Percentiles rank a stretch among this genome's conserved stretches.
These are phyloP conservation scores for Mytilinidion resinicola DNA, from an alignment of 495 filamentous ascomycete species.

Conservation along the genomic window DNA sequence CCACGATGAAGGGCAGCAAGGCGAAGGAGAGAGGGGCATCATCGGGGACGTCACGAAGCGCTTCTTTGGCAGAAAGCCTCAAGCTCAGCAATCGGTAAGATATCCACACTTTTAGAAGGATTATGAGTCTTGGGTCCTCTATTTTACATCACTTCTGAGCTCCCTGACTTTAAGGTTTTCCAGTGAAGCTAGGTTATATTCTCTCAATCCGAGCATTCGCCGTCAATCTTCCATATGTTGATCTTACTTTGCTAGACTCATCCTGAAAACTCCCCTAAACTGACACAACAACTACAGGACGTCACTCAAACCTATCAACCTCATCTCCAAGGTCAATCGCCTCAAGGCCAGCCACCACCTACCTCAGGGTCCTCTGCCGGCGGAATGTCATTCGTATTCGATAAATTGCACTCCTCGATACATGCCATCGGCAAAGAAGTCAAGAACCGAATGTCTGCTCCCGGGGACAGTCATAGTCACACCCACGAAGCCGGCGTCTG, in stretches of 20 bases:
- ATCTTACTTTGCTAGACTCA: neutral
- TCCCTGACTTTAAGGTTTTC: too few relatives aligned
- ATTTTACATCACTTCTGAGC: neutral
- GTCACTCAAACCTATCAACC: slow-evolving; percentile 8
- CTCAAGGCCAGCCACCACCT: slow-evolving; percentile 27
- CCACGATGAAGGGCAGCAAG: slow-evolving; percentile 32
- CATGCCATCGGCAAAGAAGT: slow-evolving; percentile 47
- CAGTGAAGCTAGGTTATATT: too few relatives aligned
- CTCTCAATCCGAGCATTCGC: too few relatives aligned
- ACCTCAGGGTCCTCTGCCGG: slow-evolving; percentile 6
- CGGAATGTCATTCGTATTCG: slow-evolving; percentile 46
- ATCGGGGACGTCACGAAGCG: slow-evolving; percentile 49
- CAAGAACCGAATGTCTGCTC: slow-evolving; percentile 41
- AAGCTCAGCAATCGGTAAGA: slow-evolving; percentile 37
- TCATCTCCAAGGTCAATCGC: slow-evolving; percentile 19
- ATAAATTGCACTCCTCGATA: slow-evolving; percentile 51
- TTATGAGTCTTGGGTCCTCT: neutral
- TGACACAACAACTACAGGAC: neutral
- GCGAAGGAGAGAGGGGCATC: slow-evolving; percentile 44
- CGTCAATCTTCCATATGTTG: too few relatives aligned
- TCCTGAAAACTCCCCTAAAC: neutral
- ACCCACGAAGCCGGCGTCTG: slow-evolving; percentile 47
- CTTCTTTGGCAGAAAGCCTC: slow-evolving; percentile 24
- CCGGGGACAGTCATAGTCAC: slow-evolving; percentile 35
- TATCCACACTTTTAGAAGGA: slow-evolving; percentile 5